A percentile compares a stretch with the other conserved stretches of the same genome.
These are phyloP conservation scores for Elongisporangium undulatum DNA, from an alignment of 352 stramenopile genomes.

Conservation along the genomic window DNA sequence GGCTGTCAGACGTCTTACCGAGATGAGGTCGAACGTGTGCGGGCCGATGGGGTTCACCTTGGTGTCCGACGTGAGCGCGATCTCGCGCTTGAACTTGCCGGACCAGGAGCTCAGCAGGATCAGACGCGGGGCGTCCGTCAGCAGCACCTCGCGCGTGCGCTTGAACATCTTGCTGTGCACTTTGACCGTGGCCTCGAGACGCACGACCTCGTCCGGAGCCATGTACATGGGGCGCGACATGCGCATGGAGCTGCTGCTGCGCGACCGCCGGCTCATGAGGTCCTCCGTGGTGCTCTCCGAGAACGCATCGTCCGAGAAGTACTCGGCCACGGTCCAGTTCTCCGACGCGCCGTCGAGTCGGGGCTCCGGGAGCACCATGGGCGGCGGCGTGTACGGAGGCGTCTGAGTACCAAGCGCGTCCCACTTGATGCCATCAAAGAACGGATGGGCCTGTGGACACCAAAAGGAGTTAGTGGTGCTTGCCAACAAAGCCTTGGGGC, in stretches of 20 bases:
- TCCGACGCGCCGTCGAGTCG: slow-evolving; percentile 66
- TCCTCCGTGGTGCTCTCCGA: slow-evolving; percentile 71
- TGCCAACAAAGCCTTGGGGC: background rate
- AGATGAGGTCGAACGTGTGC: slow-evolving; percentile 74
- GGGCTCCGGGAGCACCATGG: slow-evolving; percentile 53
- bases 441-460: slow-evolving; percentile 49
- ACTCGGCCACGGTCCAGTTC: slow-evolving; percentile 78
- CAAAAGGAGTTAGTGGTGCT: background rate
- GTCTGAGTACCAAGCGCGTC: slow-evolving; percentile 41
- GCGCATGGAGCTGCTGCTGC: slow-evolving; percentile 62
- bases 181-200: slow-evolving; percentile 72
- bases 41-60: slow-evolving; percentile 66
- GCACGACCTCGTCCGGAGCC: slow-evolving; percentile 57
- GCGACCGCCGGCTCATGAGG: slow-evolving; percentile 53
- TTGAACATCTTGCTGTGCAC: slow-evolving; percentile 78
- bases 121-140: slow-evolving; percentile 68
- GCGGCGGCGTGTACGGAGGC: slow-evolving; percentile 54
- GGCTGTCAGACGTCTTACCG: too few species aligned
- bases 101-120: slow-evolving; percentile 67
- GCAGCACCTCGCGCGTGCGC: slow-evolving; percentile 56
- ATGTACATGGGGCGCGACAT: slow-evolving; percentile 52
- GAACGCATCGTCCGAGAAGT: slow-evolving; percentile 73
- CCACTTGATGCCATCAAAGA: slow-evolving; percentile 82
- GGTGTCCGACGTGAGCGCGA: slow-evolving; percentile 53
- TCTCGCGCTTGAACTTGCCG: slow-evolving; percentile 68